A percentile compares a stretch with the other conserved stretches of the same genome.
phyloP scores from a whole-genome alignment of 2,329 filamentous ascomycete species.

The Pseudocercospora macadamiae region DNA sequence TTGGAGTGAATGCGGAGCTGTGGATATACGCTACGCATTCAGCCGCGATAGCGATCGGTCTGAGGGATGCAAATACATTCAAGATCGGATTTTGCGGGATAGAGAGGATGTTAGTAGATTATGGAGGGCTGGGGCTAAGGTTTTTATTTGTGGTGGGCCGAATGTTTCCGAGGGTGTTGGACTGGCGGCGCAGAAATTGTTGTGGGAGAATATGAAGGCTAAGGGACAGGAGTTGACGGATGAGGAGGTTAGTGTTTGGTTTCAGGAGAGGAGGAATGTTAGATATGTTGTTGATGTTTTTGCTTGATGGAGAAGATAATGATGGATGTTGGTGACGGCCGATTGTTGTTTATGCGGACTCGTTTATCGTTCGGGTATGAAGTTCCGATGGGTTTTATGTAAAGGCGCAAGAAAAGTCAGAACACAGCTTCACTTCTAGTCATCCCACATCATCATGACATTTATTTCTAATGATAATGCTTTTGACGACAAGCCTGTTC shows the following conservation, averaged over 20 bases:
- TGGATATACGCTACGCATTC: not conserved
- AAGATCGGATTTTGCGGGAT: not conserved
- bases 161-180: not conserved
- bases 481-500: too few species aligned
- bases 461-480: too few species aligned
- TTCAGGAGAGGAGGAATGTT: not conserved
- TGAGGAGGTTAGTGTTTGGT: not conserved
- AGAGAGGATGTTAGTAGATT: not conserved
- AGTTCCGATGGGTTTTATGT: too few species aligned
- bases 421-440: too few species aligned
- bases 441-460: too few species aligned
- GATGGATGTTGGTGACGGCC: too few species aligned
- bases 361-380: too few species aligned
- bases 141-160: not conserved
- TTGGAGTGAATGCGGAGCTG: constrained; percentile 60
- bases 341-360: too few species aligned
- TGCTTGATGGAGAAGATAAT: too few species aligned
- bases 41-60: not conserved
- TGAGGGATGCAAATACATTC: not conserved
- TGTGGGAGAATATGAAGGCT: not conserved
- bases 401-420: too few species aligned
- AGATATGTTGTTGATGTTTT: not conserved
- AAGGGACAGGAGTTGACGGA: not conserved
- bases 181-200: not conserved
- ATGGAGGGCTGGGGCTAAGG: not conserved